phyloP scores from a whole-genome alignment of 495 filamentous ascomycete genomes.

The Bombardia bombarda region DNA sequence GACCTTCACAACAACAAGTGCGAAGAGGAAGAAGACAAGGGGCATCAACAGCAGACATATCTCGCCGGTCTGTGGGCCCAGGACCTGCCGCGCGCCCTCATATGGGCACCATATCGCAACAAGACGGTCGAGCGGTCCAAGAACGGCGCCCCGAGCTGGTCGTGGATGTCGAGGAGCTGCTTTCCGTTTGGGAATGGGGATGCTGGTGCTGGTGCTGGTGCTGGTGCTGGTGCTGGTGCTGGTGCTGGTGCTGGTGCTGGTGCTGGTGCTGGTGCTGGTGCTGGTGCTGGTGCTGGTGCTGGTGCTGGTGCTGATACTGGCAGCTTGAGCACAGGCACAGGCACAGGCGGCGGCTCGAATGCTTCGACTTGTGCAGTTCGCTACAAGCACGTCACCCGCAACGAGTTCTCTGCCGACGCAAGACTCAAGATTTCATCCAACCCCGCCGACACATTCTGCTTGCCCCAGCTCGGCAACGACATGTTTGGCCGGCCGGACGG shows the following conservation, averaged over 20 bases:
- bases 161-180: slow-evolving; percentile 9
- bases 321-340: too few relatives aligned
- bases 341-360: too few relatives aligned
- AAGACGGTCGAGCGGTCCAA: slow-evolving; percentile 5
- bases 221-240: too few relatives aligned
- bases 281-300: too few relatives aligned
- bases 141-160: slow-evolving; percentile 4
- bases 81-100: slow-evolving; percentile 7
- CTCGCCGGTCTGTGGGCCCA: slow-evolving; percentile 9
- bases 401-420: slow-evolving; percentile 1
- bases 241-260: too few relatives aligned
- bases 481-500: not conserved
- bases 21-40: too few relatives aligned
- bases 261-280: too few relatives aligned
- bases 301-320: too few relatives aligned
- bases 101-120: slow-evolving; percentile 8
- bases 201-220: too few relatives aligned
- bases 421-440: slow-evolving; percentile 7
- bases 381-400: slow-evolving; percentile 8
- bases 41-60: too few relatives aligned
- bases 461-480: slow-evolving; percentile 4
- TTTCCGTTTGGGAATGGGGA: not conserved
- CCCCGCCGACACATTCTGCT: slow-evolving; percentile 4
- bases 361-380: not conserved
- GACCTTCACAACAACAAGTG: too few relatives aligned